Evolutionary conservation across 768 basidiomycete genomes (phyloP), one percentile per base, ranked within the genome.

Genomic region (Cyclocybe aegerita): DNA sequence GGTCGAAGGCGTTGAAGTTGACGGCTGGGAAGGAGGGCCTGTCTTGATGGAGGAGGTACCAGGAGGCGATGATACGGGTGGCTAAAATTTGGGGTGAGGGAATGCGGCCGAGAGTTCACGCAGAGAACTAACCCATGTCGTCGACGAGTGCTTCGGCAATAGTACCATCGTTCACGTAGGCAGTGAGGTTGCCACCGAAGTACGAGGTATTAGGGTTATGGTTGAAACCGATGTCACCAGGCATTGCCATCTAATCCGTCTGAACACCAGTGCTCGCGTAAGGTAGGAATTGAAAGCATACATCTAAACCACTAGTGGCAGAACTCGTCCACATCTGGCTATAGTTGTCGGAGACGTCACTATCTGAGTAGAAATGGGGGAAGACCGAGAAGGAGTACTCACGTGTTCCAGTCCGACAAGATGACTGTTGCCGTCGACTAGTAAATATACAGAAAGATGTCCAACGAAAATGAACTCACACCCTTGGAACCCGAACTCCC

Each of bases 391-490:
- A 35, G 37, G 29, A n/a, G 4, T 23, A 59, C 76, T 61, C 60
- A 77, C 75, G 85, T 87, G 41, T 64, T 57, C 88, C 88, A 90
- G 65, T 90, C 89, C 9, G 84, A 83, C 82, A 88, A 81, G 44
- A 90, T 76, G 61, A 75, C 80, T 80, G 50, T 7, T 15, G 34
- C 48, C 31, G 46, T 35, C 15, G 9, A 43, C 50, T 9, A 48
- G 35, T 47, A 4, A 41, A 33, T 9, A n/a, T 14, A 8, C 12
- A 17, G 35, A 43, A 16, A 44, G 7, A 11, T 15, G 43, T 17
- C 4, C 4, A 6, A n/a, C 4, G 11, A 12, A 9, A 33, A 43
- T 34, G 2, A n/a, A 70, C 78, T 60, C 52, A 80, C 77, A 87
- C 36, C 88, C 89, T 68, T 86, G 86, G 74, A 90, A 92, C 8